phyloP scores from a whole-genome alignment of 805 yeast genomes.

The Pichia insulana region DNA sequence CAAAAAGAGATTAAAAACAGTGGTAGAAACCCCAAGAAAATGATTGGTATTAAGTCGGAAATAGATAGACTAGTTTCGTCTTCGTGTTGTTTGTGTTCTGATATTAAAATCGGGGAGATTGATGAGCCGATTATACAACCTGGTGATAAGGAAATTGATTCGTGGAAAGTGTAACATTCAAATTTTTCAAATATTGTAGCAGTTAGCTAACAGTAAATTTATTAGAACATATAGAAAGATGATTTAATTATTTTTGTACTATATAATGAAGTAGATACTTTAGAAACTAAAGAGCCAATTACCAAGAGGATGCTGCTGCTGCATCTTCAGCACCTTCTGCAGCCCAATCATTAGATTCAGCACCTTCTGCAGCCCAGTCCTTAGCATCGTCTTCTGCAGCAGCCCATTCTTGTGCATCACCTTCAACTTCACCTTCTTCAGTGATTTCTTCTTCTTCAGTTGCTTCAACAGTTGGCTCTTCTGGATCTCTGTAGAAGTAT shows the following conservation, averaged over 20 bases:
- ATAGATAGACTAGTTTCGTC: slow-evolving; percentile 52
- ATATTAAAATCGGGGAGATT: slow-evolving; percentile 55
- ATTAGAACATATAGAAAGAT: slow-evolving; percentile 9
- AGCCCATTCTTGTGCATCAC: slow-evolving; percentile 33
- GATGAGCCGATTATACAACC: slow-evolving; percentile 51
- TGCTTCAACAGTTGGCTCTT: slow-evolving; percentile 83
- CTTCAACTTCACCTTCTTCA: slow-evolving; percentile 63
- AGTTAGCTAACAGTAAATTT: neutral
- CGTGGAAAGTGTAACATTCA: slow-evolving; percentile 45
- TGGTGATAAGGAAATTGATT: slow-evolving; percentile 32
- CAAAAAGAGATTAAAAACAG: slow-evolving; percentile 35
- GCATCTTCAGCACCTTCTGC: slow-evolving; percentile 31
- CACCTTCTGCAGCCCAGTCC: slow-evolving; percentile 53
- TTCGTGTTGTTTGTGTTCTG: slow-evolving; percentile 74
- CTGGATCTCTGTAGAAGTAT: slow-evolving; percentile 99
- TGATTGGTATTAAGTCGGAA: slow-evolving; percentile 31
- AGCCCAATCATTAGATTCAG: slow-evolving; percentile 33
- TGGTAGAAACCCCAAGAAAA: slow-evolving; percentile 24
- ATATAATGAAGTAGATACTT: slow-evolving; percentile 5
- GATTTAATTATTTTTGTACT: slow-evolving; percentile 11
- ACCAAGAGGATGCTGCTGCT: slow-evolving; percentile 28
- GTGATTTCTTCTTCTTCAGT: slow-evolving; percentile 54
- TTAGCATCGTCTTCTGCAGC: slow-evolving; percentile 38
- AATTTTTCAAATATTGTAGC: too few species aligned
- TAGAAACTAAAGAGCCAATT: slow-evolving; percentile 14